Base-by-base conservation (phyloP, 2,329 filamentous ascomycete species). In the Stagonosporopsis tanaceti region DNA sequence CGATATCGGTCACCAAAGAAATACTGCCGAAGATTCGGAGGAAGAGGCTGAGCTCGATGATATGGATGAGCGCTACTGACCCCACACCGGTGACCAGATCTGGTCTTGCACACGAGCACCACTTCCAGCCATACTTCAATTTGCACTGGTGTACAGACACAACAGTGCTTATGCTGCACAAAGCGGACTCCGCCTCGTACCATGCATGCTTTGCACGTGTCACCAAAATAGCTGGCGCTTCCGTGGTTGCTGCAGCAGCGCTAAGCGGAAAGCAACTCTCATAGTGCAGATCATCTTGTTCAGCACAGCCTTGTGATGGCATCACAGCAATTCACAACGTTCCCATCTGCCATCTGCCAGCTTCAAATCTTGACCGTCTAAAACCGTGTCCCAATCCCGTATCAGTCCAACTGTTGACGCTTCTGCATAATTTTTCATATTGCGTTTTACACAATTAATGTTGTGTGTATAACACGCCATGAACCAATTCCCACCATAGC, bases 11-110 rank as follows among this genome's bases (percentile, higher is more conserved):
- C 63, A 64, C 48, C 27, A 65, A 27, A 47, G 56, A 38, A 24
- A 20, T 28, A 22, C 32, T 12, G 38, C 38, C 37, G 70, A 73
- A 53, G 73, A 77, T 22, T 75, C 76, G 27, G 73, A 77, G 47
- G 77, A 79, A 30, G 73, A 74, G 48, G 69, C 66, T 15, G 74
- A 77, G 39, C 59, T 76, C 15, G 74, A 76, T 34, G 73, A 76
- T 45, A 76, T 77, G 75, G 75, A 77, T 58, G 71, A 70, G 35
- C 70, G 75, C 55, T 77, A 72, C 53, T 77, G 50, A 57, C 27
- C 17, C 38, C 28, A 42, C 37, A 41, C 51, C 51, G 47, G 53
- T 52, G 53, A 52, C 41, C 54, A 25, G 45, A 38, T 42, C 8
- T 4, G 38, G 48, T 34, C 20, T 52, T 32, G 28, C 11, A 44